Base-by-base conservation (phyloP, 1,284 basidiomycete genomes). In the Ceratobasidium theobromae region DNA sequence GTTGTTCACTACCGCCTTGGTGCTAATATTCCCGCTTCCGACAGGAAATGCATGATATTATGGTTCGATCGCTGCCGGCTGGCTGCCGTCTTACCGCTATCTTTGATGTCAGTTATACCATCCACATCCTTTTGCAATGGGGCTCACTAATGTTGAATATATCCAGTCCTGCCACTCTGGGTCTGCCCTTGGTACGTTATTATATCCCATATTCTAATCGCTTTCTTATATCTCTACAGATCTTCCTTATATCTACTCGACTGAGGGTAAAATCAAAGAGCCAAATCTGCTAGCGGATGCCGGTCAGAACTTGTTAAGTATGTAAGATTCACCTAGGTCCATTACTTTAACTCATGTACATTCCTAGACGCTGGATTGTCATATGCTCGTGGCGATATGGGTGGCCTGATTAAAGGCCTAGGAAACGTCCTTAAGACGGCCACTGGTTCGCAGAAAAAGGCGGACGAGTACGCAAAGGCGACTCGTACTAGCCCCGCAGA, bases 181-280 rank as follows among this genome's bases (percentile, higher is more conserved):
- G 25, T 83, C 86, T n/a, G 85, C 80, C 32, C 77, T 87, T 11
- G 85, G 84, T 85, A 74, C 45, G 78, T 69, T 40, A 9, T 9
- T 16, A 18, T 43, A 14, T 23, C 35, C 27, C 11, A 66, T 23
- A 14, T 54, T 18, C 33, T 45, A 51, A 53, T 25, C 33, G 49
- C 16, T 32, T 48, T 28, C 25, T n/a, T n/a, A n/a, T n/a, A n/a
- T n/a, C n/a, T n/a, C 25, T 67, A 12, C 60, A 84, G 85, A 87
- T 73, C 77, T 86, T 35, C 84, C 84, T 8, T 87, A 85, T 73
- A 80, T 84, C 49, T 97, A 96, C 78, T 89, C 91, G 30, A 95
- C 93, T 4, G 91, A 95, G 76, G 94, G 94, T 62, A 95, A 91
- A 74, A 80, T 97, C 76, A 97, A 97, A 76, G 93, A 95, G 74